phyloP scores from a whole-genome alignment of 2,329 filamentous ascomycete genomes.

The Colletotrichum nymphaeae region DNA sequence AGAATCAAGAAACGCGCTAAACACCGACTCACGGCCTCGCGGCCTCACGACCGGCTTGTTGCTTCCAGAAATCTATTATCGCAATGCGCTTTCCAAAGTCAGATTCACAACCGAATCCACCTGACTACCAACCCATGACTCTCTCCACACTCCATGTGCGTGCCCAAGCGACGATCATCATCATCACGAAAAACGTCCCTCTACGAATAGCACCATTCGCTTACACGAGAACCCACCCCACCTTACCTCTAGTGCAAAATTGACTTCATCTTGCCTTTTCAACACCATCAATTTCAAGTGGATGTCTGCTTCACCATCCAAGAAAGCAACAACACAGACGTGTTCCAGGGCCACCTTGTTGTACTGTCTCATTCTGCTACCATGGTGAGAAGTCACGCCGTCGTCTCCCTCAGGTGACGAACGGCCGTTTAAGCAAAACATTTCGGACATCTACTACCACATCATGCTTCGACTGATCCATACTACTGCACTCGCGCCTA shows the following conservation, averaged over 20 bases:
- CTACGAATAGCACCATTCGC: slow-evolving; percentile 2
- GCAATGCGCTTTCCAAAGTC: slow-evolving; percentile 5
- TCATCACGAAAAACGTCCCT: background rate
- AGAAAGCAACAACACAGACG: slow-evolving; percentile 1
- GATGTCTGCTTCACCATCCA: background rate
- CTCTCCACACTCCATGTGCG: slow-evolving; percentile 19
- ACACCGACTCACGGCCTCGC: slow-evolving; percentile 17
- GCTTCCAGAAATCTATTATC: background rate
- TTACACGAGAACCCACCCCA: slow-evolving; percentile 12
- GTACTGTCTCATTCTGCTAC: slow-evolving; percentile 4
- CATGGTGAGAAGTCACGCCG: slow-evolving; percentile 6
- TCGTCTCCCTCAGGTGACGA: background rate
- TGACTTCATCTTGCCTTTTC: background rate
- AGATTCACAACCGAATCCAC: background rate
- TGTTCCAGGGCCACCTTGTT: background rate
- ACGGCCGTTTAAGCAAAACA: slow-evolving; percentile 11
- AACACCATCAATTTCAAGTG: background rate
- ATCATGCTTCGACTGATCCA: background rate
- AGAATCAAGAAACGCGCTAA: slow-evolving; percentile 27
- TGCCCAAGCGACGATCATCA: slow-evolving; percentile 12
- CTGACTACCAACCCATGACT: slow-evolving; percentile 23
- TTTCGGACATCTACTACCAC: background rate
- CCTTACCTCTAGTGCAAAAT: background rate
- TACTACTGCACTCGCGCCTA: background rate
- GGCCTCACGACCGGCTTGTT: slow-evolving; percentile 15